A percentile compares a stretch with the other conserved stretches of the same genome.
Evolutionary conservation across 192 early-diverging fungal species (phyloP).

Genomic region (Rhizophagus sp.): DNA sequence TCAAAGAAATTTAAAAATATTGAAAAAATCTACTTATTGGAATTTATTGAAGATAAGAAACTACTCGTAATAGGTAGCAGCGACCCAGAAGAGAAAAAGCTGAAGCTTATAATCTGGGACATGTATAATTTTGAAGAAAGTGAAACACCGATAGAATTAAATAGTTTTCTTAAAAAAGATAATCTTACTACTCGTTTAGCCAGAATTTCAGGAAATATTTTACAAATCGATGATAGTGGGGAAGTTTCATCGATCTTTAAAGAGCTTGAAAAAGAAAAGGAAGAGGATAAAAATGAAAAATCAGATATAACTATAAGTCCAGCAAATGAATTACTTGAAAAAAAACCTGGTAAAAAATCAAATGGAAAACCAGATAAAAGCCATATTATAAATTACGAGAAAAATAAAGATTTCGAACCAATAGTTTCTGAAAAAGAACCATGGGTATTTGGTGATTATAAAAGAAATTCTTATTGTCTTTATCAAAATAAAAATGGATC

Average conservation of each 20-base stretch:
- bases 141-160: not conserved
- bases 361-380: too few relatives aligned
- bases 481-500: too few relatives aligned
- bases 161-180: not conserved
- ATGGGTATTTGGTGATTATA: too few relatives aligned
- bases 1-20: not conserved
- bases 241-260: not conserved
- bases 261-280: too few relatives aligned
- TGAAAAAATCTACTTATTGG: not conserved
- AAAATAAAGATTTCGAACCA: too few relatives aligned
- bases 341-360: too few relatives aligned
- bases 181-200: not conserved
- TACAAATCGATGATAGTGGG: not conserved
- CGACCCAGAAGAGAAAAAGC: not conserved
- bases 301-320: too few relatives aligned
- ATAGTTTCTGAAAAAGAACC: too few relatives aligned
- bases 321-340: too few relatives aligned
- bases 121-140: not conserved
- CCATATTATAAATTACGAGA: too few relatives aligned
- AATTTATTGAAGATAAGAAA: not conserved
- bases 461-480: too few relatives aligned
- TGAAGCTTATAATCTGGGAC: not conserved
- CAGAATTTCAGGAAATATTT: not conserved
- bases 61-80: not conserved
- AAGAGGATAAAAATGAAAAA: too few relatives aligned